Base-by-base conservation (phyloP, 2,329 filamentous ascomycete species). In the Fusarium vanettenii region DNA sequence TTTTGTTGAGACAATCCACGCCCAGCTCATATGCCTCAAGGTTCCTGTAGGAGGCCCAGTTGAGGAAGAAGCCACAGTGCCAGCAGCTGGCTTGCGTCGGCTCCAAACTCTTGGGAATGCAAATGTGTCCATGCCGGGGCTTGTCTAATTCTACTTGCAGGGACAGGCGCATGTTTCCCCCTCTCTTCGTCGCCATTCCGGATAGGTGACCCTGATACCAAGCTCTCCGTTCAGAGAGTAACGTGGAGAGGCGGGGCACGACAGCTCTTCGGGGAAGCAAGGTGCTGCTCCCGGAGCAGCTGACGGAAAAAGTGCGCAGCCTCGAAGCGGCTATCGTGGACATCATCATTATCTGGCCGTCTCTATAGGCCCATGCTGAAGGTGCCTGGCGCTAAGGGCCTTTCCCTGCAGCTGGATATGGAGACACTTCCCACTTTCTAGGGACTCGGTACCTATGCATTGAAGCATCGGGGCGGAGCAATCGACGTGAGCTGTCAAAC, bases 341-440 rank as follows among this genome's bases (percentile, higher is more conserved):
- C 45, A 67, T 67, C 33, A 35, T 45, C 60, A 63, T 39, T 64
- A 67, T 18, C 55, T 64, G 67, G 52, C 64, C 62, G 57, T 66
- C 70, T 73, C 57, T 56, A 69, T 69, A 66, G 71, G 75, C 20
- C 59, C 50, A 57, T 66, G 59, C 60, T 60, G 39, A 60, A 43
- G 25, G 76, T 77, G 67, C 76, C 76, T 78, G 70, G 70, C 76
- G 75, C 76, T 76, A 78, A 70, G 63, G 50, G 20, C 59, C 60
- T 33, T 73, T 69, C 45, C 48, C 67, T 75, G 75, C 68, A 75
- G 63, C 69, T 59, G 62, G 35, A 62, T 62, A 74, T 71, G 69
- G 67, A 55, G 67, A 66, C 69, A n/a, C 56, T 52, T 74, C 64
- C 60, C 55, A 25, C 57, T 62, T 61, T 41, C 56, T 56, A 69